Evolutionary conservation across 495 filamentous ascomycete species (phyloP).

Genomic region (Neurospora sp.): DNA sequence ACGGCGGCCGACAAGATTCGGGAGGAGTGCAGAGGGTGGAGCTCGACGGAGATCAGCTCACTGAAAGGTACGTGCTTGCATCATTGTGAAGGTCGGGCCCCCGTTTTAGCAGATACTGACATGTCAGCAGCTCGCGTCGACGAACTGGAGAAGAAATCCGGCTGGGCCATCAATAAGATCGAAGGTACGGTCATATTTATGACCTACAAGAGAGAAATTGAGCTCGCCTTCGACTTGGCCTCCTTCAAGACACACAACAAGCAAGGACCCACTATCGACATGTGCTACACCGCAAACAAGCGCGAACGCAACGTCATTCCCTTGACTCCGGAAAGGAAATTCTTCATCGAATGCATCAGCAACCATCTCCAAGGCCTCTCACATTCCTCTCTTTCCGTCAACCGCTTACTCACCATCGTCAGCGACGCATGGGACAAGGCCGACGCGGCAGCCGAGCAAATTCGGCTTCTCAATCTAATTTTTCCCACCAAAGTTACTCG

Average conservation of each 20-base stretch:
- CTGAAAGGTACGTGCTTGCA: slow-evolving; percentile 51
- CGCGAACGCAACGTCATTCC: slow-evolving; percentile 37
- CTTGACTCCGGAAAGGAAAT: slow-evolving; percentile 47
- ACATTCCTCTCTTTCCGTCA: slow-evolving; percentile 39
- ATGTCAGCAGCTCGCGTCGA: slow-evolving; percentile 49
- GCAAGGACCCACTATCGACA: slow-evolving; percentile 29
- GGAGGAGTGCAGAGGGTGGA: slow-evolving; percentile 86
- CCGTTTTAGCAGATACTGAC: not conserved
- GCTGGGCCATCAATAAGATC: slow-evolving; percentile 69
- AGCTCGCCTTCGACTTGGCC: slow-evolving; percentile 61
- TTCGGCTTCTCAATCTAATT: slow-evolving; percentile 42
- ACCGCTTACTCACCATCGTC: slow-evolving; percentile 45
- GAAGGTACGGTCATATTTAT: slow-evolving; percentile 55
- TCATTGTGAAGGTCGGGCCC: not conserved
- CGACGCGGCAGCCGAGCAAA: slow-evolving; percentile 37
- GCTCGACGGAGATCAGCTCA: slow-evolving; percentile 59
- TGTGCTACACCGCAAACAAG: slow-evolving; percentile 46
- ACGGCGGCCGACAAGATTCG: slow-evolving; percentile 71
- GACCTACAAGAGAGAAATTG: slow-evolving; percentile 67
- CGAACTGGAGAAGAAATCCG: slow-evolving; percentile 54
- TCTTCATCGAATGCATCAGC: slow-evolving; percentile 58
- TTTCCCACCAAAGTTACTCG: slow-evolving; percentile 45
- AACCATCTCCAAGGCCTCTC: slow-evolving; percentile 44
- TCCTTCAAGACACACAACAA: slow-evolving; percentile 38
- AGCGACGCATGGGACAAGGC: slow-evolving; percentile 51